phyloP scores from a whole-genome alignment of 2,329 filamentous ascomycete genomes.

The Stagonosporopsis chrysanthemi region DNA sequence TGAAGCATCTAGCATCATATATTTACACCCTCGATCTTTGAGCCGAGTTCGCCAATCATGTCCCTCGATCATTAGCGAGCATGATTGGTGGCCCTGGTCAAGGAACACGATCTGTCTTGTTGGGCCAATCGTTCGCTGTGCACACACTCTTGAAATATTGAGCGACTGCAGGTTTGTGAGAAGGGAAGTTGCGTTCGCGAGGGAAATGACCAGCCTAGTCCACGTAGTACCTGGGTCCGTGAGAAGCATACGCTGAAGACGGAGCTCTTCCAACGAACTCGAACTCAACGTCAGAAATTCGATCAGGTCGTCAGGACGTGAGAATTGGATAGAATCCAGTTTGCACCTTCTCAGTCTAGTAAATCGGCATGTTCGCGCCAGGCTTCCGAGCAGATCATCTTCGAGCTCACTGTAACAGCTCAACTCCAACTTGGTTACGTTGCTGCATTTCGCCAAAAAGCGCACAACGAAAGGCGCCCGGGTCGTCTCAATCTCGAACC shows the following conservation, averaged over 20 bases:
- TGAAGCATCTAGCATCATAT: not conserved
- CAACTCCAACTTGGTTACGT: conserved; percentile 26
- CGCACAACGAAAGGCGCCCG: conserved; percentile 38
- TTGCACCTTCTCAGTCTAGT: not conserved
- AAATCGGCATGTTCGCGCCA: conserved; percentile 21
- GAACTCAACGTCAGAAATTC: not conserved
- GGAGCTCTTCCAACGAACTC: not conserved
- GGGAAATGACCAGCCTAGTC: not conserved
- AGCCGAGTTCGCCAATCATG: conserved; percentile 1
- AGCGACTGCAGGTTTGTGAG: not conserved
- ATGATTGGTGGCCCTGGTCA: not conserved
- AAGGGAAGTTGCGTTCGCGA: not conserved
- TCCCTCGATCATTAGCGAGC: not conserved
- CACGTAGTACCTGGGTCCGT: not conserved
- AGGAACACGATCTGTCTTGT: not conserved
- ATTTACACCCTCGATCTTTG: not conserved
- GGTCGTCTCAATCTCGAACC: conserved; percentile 30
- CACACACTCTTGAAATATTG: not conserved
- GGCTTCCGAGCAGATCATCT: conserved; percentile 29
- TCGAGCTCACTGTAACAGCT: conserved; percentile 38
- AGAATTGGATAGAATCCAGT: not conserved
- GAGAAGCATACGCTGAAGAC: not conserved
- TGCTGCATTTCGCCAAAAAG: conserved; percentile 35
- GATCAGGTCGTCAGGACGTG: not conserved
- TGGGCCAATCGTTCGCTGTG: not conserved